Conservation (phyloP, 2,329 filamentous ascomycete genomes). For the Pseudogymnoascus sp. region DNA sequence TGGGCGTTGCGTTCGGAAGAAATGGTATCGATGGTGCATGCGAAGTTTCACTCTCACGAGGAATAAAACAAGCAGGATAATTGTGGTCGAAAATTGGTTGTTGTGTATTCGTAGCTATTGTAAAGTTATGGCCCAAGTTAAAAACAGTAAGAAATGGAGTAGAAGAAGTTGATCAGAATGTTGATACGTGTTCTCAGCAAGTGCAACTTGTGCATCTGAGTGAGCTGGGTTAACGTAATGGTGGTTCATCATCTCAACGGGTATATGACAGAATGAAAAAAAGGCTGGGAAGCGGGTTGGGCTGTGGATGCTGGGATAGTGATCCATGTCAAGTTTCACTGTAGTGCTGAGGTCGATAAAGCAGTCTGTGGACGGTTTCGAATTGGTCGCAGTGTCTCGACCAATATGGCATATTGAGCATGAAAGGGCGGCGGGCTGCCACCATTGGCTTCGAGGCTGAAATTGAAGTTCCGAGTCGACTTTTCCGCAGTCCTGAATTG, state of each 20-base stretch:
- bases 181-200: conserved; percentile 11
- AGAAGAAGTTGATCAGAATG: conserved; percentile 6
- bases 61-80: background rate
- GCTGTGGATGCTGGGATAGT: background rate
- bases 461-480: background rate
- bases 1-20: background rate
- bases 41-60: background rate
- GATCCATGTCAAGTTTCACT: background rate
- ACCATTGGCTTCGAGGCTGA: background rate
- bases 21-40: background rate
- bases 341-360: background rate
- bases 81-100: background rate
- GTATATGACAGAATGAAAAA: conserved; percentile 2
- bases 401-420: background rate
- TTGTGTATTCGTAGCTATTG: background rate
- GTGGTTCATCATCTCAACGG: conserved; percentile 11
- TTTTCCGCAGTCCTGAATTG: background rate
- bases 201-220: conserved; percentile 10
- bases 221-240: conserved; percentile 12
- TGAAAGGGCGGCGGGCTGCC: background rate
- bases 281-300: background rate
- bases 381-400: background rate
- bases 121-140: background rate
- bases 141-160: conserved; percentile 1
- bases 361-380: background rate